Percentiles rank a stretch among this genome's conserved stretches.
phyloP scores from a whole-genome alignment of 1,139 yeast genomes.

The Nematodospora anomalae region DNA sequence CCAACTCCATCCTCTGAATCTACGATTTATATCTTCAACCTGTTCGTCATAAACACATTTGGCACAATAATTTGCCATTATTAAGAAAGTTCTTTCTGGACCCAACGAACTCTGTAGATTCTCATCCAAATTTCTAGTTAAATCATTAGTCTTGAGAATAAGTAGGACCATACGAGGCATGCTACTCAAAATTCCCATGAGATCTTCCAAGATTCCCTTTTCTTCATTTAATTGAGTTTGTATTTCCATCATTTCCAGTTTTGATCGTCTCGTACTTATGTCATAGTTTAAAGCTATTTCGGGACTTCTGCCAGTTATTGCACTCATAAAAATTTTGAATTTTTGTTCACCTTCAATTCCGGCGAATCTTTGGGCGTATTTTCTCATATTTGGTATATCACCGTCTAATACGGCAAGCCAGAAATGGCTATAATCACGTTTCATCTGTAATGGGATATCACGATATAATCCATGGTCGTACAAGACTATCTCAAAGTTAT shows the following conservation, averaged over 20 bases:
- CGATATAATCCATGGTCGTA: slow-evolving; percentile 96
- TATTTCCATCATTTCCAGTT: slow-evolving; percentile 65
- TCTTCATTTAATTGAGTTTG: slow-evolving; percentile 55
- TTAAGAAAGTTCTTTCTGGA: slow-evolving; percentile 81
- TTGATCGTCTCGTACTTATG: slow-evolving; percentile 52
- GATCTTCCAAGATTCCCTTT: slow-evolving; percentile 65
- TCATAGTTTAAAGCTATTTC: slow-evolving; percentile 46
- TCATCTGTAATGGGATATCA: slow-evolving; percentile 72
- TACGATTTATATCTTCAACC: slow-evolving; percentile 37
- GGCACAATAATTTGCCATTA: slow-evolving; percentile 90
- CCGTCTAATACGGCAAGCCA: slow-evolving; percentile 87
- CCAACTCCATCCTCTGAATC: slow-evolving; percentile 37
- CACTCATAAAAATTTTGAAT: slow-evolving; percentile 85
- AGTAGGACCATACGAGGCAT: slow-evolving; percentile 86
- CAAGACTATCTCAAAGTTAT: slow-evolving; percentile 85
- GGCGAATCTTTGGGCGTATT: slow-evolving; percentile 77
- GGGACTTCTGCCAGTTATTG: slow-evolving; percentile 82
- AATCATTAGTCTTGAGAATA: slow-evolving; percentile 89
- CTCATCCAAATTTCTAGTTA: slow-evolving; percentile 87
- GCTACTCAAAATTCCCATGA: slow-evolving; percentile 76
- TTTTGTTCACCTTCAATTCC: slow-evolving; percentile 72
- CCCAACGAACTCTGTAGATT: slow-evolving; percentile 80
- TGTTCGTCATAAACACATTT: slow-evolving; percentile 71
- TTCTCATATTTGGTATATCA: slow-evolving; percentile 62
- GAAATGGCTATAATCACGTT: slow-evolving; percentile 83